Percentiles rank a stretch among this genome's conserved stretches.
Conservation (phyloP, 2,329 filamentous ascomycete genomes). For the Neonectria sp. region DNA sequence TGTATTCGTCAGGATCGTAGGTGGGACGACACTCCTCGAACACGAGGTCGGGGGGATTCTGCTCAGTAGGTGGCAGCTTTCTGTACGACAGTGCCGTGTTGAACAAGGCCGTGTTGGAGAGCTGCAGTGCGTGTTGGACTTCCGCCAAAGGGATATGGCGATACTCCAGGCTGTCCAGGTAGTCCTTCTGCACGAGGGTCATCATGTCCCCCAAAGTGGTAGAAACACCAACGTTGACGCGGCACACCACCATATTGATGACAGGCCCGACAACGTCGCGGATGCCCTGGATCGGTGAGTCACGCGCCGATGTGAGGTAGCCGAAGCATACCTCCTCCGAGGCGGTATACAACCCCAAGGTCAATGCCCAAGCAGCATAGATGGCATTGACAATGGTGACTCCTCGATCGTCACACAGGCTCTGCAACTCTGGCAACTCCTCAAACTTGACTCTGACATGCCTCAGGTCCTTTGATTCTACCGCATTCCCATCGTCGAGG, state of each 20-base stretch:
- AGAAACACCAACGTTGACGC: conserved; percentile 52
- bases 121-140: conserved; percentile 41
- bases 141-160: conserved; percentile 34
- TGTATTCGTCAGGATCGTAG: conserved; percentile 43
- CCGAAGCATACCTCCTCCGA: conserved; percentile 67
- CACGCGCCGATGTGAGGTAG: conserved; percentile 67
- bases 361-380: conserved; percentile 42
- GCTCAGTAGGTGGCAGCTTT: conserved; percentile 31
- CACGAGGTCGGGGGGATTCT: conserved; percentile 30
- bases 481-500: conserved; percentile 31
- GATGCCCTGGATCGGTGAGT: conserved; percentile 63
- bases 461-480: conserved; percentile 31
- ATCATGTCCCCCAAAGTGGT: conserved; percentile 18
- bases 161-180: conserved; percentile 34
- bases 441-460: conserved; percentile 39
- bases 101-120: conserved; percentile 41
- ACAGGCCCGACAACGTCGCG: conserved; percentile 65
- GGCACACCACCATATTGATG: conserved; percentile 70
- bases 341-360: conserved; percentile 56
- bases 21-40: conserved; percentile 45
- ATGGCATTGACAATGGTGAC: conserved; percentile 40
- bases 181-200: conserved; percentile 30
- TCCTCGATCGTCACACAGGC: conserved; percentile 27
- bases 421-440: conserved; percentile 25
- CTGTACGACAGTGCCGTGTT: conserved; percentile 45